Base-by-base conservation (phyloP, 176 grass and related monocot species). In the Oryza rufipogon region DNA sequence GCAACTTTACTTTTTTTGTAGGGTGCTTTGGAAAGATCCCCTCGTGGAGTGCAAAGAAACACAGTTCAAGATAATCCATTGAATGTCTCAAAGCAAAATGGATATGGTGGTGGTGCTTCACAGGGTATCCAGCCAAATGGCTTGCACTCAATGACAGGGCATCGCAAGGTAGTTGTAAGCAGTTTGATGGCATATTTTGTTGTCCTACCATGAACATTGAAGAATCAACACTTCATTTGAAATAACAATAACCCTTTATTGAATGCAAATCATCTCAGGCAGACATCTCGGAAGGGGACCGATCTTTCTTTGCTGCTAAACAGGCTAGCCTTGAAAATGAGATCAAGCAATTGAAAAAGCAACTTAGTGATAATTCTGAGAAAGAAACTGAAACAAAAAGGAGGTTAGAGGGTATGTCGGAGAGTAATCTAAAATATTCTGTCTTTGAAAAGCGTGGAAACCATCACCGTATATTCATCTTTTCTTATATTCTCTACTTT, bases 251-350 rank as follows among this genome's bases (percentile, higher is more conserved):
- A 63, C 73, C 67, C 46, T 88, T 91, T 82, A 71, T 81, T 71
- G 47, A 86, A 81, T 82, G 54, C 46, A 64, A 67, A 90, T 85
- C 70, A 73, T 87, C 39, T 68, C 88, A 99, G 97, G 88, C 51
- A 90, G 78, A 91, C 88, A 75, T 80, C 66, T 73, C 82, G 15
- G 82, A 92, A 66, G 88, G 94, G 81, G 88, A 91, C 19, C 78
- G 76, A 71, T 64, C 77, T 72, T 79, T 81, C 58, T 78, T 79
- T 25, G 45, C 61, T 81, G 60, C 80, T 56, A 75, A 76, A 82
- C 87, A 92, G 54, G 72, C 88, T 66, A 87, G 66, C 54, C 81
- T 92, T 79, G 91, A 99, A 88, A 90, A 85, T 83, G 90, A 99
- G 84, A 96, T 94, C 11, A 94, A 91, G 66, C 84, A 92, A 67